Evolutionary conservation across 495 filamentous ascomycete species (phyloP), one percentile per base, ranked within the genome.

Genomic region (Neurospora africana): DNA sequence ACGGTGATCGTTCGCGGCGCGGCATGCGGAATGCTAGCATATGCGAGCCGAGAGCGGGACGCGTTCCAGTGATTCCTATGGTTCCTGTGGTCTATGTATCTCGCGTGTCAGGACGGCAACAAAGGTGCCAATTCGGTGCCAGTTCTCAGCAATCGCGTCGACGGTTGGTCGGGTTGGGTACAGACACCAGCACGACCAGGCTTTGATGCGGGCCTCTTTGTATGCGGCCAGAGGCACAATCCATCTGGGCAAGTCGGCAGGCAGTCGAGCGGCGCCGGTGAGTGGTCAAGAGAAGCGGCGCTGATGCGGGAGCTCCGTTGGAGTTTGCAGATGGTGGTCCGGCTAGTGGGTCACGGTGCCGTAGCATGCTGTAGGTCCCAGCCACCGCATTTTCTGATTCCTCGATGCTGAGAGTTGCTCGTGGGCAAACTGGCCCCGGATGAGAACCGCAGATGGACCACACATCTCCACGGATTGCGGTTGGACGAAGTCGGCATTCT

Each of bases 201-300:
- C 71, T 70, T 75, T 76, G 74, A 72, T 69, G 78, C 79, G 76
- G 80, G 80, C 79, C 80, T 77, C 76, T 30, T 58, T 67, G 74
- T 81, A 81, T 81, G 80, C 80, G 80, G 80, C 79, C 80, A 78
- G 40, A 43, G 68, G 78, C 79, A 78, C 74, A 76, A 68, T 70
- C 73, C 68, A 69, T 70, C 75, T 76, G 75, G 74, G 75, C 53
- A 61, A 33, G 53, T 61, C 53, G 53, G 53, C 74, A 71, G 69
- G 73, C 71, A 75, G 40, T 39, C 68, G 35, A 41, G 21, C 70
- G 47, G 58, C 70, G 41, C 58, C 47, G 53, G 68, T 78, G 76
- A 80, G 47, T 80, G 79, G 79, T 72, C 74, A 39, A 30, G 5
- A 73, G 72, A 30, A 74, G 72, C 65, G 58, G 68, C 69, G 75